phyloP scores from a whole-genome alignment of 352 stramenopile genomes.

The Phytophthora pinifolia region DNA sequence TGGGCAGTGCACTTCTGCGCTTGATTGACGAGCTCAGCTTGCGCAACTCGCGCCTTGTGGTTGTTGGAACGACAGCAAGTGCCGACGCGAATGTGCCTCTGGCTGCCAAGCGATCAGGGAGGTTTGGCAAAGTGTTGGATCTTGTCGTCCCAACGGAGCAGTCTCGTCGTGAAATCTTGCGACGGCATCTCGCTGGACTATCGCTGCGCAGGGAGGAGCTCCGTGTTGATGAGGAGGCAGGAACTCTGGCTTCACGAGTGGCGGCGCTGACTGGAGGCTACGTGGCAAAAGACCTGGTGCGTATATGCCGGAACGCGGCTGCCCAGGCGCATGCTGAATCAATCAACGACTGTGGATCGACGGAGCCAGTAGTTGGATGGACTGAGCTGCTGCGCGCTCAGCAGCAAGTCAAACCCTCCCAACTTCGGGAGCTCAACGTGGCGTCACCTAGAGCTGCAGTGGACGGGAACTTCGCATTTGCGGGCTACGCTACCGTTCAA shows the following conservation, averaged over 20 bases:
- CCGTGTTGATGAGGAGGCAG: background rate
- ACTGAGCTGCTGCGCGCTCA: slow-evolving; percentile 47
- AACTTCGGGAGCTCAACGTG: slow-evolving; percentile 77
- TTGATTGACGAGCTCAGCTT: slow-evolving; percentile 53
- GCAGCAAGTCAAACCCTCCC: slow-evolving; percentile 65
- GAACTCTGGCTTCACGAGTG: slow-evolving; percentile 39
- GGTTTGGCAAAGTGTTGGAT: slow-evolving; percentile 63
- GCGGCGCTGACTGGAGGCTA: slow-evolving; percentile 69
- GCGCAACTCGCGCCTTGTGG: slow-evolving; percentile 32
- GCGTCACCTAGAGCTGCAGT: slow-evolving; percentile 42
- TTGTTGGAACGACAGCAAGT: slow-evolving; percentile 51
- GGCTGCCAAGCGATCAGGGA: slow-evolving; percentile 44
- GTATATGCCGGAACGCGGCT: slow-evolving; percentile 65
- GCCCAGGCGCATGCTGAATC: slow-evolving; percentile 35
- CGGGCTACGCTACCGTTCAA: slow-evolving; percentile 59
- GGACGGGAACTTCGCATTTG: slow-evolving; percentile 40
- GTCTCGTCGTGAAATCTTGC: slow-evolving; percentile 52
- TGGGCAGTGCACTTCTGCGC: slow-evolving; percentile 64
- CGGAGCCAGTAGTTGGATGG: slow-evolving; percentile 33
- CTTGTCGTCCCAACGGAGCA: slow-evolving; percentile 66
- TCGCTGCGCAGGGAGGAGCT: slow-evolving; percentile 16
- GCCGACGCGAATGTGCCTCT: slow-evolving; percentile 40
- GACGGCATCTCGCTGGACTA: slow-evolving; percentile 36
- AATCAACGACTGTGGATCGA: background rate
- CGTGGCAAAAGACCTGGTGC: slow-evolving; percentile 72